Conservation (phyloP, 2,329 filamentous ascomycete species). For the Dendrostoma leiphaemia region DNA sequence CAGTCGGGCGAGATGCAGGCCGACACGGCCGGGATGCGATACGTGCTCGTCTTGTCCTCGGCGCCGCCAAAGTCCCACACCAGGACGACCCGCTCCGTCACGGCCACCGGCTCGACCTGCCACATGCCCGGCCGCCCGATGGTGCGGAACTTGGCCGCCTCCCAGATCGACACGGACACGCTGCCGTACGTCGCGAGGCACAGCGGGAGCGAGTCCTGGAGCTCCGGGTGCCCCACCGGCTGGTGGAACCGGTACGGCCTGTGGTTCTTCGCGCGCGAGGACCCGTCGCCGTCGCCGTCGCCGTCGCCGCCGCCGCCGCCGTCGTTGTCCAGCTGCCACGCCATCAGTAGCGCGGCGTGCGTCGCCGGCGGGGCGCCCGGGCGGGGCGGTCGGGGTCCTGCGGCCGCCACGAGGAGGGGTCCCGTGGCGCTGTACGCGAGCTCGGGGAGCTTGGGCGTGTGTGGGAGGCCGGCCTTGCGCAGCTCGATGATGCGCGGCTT, state of each 20-base stretch:
- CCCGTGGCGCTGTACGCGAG: conserved; percentile 38
- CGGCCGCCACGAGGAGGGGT: conserved; percentile 36
- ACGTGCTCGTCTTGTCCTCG: conserved; percentile 34
- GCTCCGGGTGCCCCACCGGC: conserved; percentile 31
- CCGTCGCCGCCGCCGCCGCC: conserved; percentile 19
- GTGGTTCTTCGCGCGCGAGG: too few relatives aligned
- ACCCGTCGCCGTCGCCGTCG: neutral
- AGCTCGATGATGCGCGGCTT: conserved; percentile 35
- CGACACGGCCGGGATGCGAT: conserved; percentile 37
- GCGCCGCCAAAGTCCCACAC: conserved; percentile 37
- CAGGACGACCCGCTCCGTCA: conserved; percentile 34
- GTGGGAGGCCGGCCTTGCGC: conserved; percentile 32
- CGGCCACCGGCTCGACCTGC: conserved; percentile 32
- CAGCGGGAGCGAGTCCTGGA: conserved; percentile 38
- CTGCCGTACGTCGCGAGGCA: conserved; percentile 36
- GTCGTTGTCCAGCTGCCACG: conserved; percentile 34
- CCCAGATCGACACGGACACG: conserved; percentile 39
- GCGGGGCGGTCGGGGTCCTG: conserved; percentile 37
- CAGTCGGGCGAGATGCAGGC: conserved; percentile 40
- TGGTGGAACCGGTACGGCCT: conserved; percentile 35
- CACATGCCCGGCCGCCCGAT: conserved; percentile 29
- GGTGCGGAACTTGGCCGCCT: conserved; percentile 35
- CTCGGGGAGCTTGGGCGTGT: conserved; percentile 37
- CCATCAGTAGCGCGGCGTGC: conserved; percentile 35
- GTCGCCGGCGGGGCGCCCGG: conserved; percentile 36